These are phyloP conservation scores for Gaeumannomyces sp. DNA, from an alignment of 2,329 filamentous ascomycete species.

Conservation along the genomic window DNA sequence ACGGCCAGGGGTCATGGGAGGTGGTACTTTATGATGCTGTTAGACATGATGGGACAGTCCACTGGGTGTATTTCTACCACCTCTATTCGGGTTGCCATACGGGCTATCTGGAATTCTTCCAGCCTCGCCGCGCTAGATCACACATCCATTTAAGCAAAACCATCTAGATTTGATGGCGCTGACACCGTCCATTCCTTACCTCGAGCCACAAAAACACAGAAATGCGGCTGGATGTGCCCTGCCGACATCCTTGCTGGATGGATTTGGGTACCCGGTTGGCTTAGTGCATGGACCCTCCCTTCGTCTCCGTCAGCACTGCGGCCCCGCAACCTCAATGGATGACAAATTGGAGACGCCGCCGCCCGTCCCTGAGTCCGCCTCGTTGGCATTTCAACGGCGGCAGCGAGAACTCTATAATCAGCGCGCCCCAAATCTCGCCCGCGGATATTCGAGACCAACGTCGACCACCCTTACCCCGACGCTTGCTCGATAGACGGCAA, in stretches of 20 bases:
- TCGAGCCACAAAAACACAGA: no score
- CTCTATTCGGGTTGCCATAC: no score
- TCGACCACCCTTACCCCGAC: not conserved
- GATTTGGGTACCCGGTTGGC: not conserved
- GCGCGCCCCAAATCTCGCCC: not conserved
- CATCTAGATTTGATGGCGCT: no score
- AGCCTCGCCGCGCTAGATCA: no score
- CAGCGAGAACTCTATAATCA: not conserved
- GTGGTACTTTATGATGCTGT: no score
- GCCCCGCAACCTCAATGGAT: not conserved
- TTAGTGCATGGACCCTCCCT: not conserved
- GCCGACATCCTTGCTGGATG: no score
- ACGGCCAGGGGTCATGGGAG: not conserved
- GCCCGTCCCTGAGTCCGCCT: not conserved
- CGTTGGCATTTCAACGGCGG: not conserved
- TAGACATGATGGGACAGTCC: not conserved
- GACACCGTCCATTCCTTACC: no score
- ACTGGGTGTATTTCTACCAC: not conserved
- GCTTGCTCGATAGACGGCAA: constrained; percentile 10
- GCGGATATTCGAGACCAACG: no score
- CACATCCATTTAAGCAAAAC: no score
- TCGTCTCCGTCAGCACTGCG: no score
- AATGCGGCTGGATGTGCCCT: no score
- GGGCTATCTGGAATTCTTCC: no score
- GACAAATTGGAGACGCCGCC: not conserved